Conservation (phyloP, 2,329 filamentous ascomycete species). For the Massarina eburnea region DNA sequence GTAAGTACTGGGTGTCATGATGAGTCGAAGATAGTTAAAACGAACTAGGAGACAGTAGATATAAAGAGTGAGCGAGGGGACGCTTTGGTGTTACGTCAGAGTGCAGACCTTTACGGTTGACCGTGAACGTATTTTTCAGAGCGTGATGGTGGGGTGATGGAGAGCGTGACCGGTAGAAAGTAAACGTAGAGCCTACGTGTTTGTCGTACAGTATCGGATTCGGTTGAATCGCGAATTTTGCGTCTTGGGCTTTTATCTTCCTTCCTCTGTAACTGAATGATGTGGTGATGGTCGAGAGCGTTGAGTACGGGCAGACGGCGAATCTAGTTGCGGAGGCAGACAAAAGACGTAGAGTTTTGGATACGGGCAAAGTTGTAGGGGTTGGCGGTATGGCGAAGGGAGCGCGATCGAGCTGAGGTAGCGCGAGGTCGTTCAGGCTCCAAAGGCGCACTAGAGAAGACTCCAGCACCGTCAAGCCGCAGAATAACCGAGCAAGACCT, state of each 20-base stretch:
- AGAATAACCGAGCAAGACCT: conserved; percentile 48
- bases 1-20: conserved; percentile 43
- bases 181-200: conserved; percentile 38
- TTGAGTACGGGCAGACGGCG: neutral
- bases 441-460: conserved; percentile 35
- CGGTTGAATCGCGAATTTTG: conserved; percentile 18
- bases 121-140: conserved; percentile 33
- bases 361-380: conserved; percentile 19
- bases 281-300: conserved; percentile 13
- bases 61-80: conserved; percentile 34
- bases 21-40: conserved; percentile 26
- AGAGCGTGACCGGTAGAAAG: conserved; percentile 44
- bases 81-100: conserved; percentile 38
- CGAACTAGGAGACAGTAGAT: conserved; percentile 22
- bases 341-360: conserved; percentile 6
- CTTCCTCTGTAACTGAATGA: conserved; percentile 16
- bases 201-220: conserved; percentile 37
- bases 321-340: conserved; percentile 9
- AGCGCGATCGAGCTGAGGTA: conserved; percentile 32
- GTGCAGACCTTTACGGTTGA: conserved; percentile 40
- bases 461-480: conserved; percentile 48
- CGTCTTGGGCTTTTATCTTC: conserved; percentile 19
- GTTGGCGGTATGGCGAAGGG: conserved; percentile 35
- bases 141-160: conserved; percentile 45
- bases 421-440: conserved; percentile 34